phyloP scores from a whole-genome alignment of 2,329 filamentous ascomycete genomes.

The Phaeosphaeriaceae sp. region DNA sequence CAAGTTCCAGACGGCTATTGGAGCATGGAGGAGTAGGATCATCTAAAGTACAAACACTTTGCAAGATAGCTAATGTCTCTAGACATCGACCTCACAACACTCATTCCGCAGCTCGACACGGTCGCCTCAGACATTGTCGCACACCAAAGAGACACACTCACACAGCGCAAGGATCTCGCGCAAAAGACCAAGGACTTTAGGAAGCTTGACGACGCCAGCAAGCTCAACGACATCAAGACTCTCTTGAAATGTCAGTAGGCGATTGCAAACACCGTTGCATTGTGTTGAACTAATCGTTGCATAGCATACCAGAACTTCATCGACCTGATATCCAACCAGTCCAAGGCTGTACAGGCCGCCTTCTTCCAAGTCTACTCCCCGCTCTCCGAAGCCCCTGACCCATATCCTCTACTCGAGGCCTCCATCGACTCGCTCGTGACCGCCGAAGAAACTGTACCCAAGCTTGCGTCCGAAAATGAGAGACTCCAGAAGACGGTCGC shows the following conservation, averaged over 20 bases:
- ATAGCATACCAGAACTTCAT: conserved; percentile 96
- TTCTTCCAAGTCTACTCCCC: conserved; percentile 94
- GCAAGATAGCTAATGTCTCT: conserved; percentile 22
- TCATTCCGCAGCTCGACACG: conserved; percentile 85
- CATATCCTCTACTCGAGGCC: conserved; percentile 93
- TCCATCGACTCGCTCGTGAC: conserved; percentile 93
- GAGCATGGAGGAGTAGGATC: conserved; percentile 86
- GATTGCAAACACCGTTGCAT: background rate
- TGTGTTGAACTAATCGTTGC: conserved; percentile 22
- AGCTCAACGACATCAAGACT: conserved; percentile 86
- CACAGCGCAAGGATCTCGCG: conserved; percentile 96
- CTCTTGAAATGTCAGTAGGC: conserved; percentile 75
- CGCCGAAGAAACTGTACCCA: conserved; percentile 90
- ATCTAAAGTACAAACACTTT: background rate
- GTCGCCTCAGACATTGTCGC: conserved; percentile 94
- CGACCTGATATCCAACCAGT: conserved; percentile 93
- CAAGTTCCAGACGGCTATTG: conserved; percentile 96
- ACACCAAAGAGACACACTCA: conserved; percentile 92
- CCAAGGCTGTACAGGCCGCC: conserved; percentile 89
- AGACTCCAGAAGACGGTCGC: conserved; percentile 81
- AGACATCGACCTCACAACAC: conserved; percentile 86
- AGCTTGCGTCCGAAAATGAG: conserved; percentile 85
- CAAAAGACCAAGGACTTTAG: conserved; percentile 98
- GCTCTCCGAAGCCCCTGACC: conserved; percentile 93
- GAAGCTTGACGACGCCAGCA: conserved; percentile 87